Percentiles rank a stretch among this genome's conserved stretches.
Evolutionary conservation across 805 yeast species (phyloP).

Genomic region (Maudiozyma saulgeensis): DNA sequence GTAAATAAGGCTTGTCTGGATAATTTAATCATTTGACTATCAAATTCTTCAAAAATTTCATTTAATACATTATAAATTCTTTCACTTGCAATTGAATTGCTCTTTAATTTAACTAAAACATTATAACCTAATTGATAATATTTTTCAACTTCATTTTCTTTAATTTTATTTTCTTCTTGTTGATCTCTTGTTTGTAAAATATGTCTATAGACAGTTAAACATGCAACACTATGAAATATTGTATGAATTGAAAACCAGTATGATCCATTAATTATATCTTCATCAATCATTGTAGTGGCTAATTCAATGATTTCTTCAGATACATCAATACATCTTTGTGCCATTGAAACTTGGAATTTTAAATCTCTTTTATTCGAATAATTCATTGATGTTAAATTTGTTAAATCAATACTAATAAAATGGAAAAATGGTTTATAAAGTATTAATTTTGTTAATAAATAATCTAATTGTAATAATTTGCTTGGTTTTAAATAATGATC

Average conservation of each 20-base stretch:
- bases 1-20: slow-evolving; percentile 1
- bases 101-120: slow-evolving; percentile 56
- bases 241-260: slow-evolving; percentile 91
- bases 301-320: slow-evolving; percentile 74
- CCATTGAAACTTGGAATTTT: slow-evolving; percentile 58
- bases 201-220: slow-evolving; percentile 52
- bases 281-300: slow-evolving; percentile 70
- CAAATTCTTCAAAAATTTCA: slow-evolving; percentile 64
- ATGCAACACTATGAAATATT: slow-evolving; percentile 79
- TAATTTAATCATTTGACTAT: slow-evolving; percentile 34
- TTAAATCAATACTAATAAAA: slow-evolving; percentile 29
- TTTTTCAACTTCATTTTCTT: slow-evolving; percentile 32
- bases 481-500: slow-evolving; percentile 57
- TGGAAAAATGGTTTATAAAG: slow-evolving; percentile 85
- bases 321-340: slow-evolving; percentile 74
- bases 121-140: slow-evolving; percentile 67
- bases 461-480: slow-evolving; percentile 60
- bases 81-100: slow-evolving; percentile 61
- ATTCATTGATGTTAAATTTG: background rate
- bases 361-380: slow-evolving; percentile 28
- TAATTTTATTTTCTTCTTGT: background rate
- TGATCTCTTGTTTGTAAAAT: slow-evolving; percentile 4
- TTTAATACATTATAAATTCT: slow-evolving; percentile 70
- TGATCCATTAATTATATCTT: slow-evolving; percentile 65
- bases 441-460: slow-evolving; percentile 67